Evolutionary conservation across 1,284 basidiomycete species (phyloP), one percentile per base, ranked within the genome.

Genomic region (Phellopilus nigrolimitatus): DNA sequence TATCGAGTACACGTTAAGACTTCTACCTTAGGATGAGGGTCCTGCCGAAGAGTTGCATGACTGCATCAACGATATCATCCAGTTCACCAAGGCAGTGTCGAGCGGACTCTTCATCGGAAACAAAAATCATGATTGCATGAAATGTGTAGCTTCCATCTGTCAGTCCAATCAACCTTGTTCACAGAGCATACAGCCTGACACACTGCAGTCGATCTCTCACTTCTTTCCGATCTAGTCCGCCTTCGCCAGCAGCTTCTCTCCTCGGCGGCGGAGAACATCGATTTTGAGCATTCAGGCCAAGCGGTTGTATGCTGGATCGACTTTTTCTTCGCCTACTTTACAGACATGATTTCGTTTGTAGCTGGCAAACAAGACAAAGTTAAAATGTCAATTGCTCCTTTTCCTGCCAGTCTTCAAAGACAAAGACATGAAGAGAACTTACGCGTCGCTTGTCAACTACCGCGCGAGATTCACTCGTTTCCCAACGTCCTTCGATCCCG

Each of bases 271-370:
- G 21, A 39, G n/a, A 22, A 46, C 10, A 12, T 13, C 12, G 53
- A 54, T 10, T 12, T 24, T 19, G 6, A 28, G 21, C 37, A 42
- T 3, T 13, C 19, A 34, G 34, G 38, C 15, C 41, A 47, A 24
- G 31, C 69, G 4, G 56, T 76, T 22, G 64, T 80, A 43, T 83
- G 76, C 60, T 86, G 81, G 80, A 76, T 79, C 4, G 84, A 88
- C 54, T 63, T 72, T 39, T 53, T 86, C 17, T 62, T 88, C n/a
- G 72, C 73, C 3, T 78, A 72, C 57, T 61, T 87, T 3, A 70
- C 73, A 15, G 67, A 73, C 28, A 66, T 72, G 8, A 61, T 68
- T n/a, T 53, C 69, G 3, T 48, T 61, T 5, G 39, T 77, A 24
- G 66, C 73, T 2, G 62, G 65, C 1, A 70, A 70, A 3, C 57